A percentile compares a stretch with the other conserved stretches of the same genome.
These are phyloP conservation scores for Plasmodium malariae DNA, from an alignment of 169 alveolate genomes.

Conservation along the genomic window DNA sequence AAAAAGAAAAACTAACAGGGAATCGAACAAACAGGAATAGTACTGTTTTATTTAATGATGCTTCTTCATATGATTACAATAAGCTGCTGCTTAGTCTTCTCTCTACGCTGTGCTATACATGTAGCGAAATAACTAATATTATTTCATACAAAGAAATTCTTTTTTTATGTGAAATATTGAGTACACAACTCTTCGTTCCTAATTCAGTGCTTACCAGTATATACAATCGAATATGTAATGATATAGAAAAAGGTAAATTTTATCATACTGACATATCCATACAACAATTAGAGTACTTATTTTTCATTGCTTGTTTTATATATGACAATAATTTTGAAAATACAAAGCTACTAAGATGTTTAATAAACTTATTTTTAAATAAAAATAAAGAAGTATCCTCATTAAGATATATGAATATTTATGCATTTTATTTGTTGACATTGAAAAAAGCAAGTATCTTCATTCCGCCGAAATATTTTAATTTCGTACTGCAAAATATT, in stretches of 20 bases:
- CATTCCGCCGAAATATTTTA: background rate
- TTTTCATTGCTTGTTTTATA: conserved; percentile 11
- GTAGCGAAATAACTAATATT: conserved; percentile 1
- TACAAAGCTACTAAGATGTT: background rate
- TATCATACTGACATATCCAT: background rate
- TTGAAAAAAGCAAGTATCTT: background rate
- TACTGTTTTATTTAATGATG: too few species aligned
- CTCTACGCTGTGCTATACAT: too few species aligned
- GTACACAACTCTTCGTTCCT: background rate
- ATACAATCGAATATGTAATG: conserved; percentile 1
- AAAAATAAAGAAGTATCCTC: background rate
- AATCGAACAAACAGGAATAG: too few species aligned
- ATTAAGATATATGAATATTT: conserved; percentile 9
- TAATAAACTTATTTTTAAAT: background rate
- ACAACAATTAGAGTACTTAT: conserved; percentile 4
- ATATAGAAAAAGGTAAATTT: background rate
- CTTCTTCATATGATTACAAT: too few species aligned
- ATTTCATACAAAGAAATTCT: conserved; percentile 34
- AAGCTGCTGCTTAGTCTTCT: too few species aligned
- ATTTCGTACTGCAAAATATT: conserved; percentile 5
- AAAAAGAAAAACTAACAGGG: too few species aligned
- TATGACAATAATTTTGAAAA: background rate
- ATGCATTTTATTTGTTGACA: conserved; percentile 23
- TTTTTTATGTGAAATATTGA: conserved; percentile 34
- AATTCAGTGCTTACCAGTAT: background rate